Conservation (phyloP, 805 yeast genomes). For the Myxozyma neotropica region DNA sequence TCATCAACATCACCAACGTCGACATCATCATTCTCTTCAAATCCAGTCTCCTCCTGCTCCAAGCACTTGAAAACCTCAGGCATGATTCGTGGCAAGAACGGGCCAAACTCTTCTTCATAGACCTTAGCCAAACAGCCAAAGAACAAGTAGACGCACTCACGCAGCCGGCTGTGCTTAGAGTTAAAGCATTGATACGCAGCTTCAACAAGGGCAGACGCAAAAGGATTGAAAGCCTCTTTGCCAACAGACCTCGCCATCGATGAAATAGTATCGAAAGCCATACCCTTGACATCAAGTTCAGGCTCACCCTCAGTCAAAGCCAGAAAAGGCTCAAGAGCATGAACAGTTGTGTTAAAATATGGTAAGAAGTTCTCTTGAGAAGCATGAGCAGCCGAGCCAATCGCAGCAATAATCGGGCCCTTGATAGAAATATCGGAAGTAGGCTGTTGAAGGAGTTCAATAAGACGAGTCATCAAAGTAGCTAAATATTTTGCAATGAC, state of each 20-base stretch:
- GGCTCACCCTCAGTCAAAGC: slow-evolving; percentile 75
- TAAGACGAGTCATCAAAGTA: slow-evolving; percentile 85
- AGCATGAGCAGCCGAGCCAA: slow-evolving; percentile 96
- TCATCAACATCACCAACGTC: slow-evolving; percentile 48
- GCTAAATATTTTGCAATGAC: slow-evolving; percentile 80
- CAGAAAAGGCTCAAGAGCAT: slow-evolving; percentile 79
- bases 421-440: slow-evolving; percentile 50
- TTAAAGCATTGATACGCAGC: slow-evolving; percentile 80
- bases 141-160: slow-evolving; percentile 94
- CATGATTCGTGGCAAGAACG: slow-evolving; percentile 77
- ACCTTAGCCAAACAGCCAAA: slow-evolving; percentile 93
- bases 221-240: slow-evolving; percentile 79
- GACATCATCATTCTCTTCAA: slow-evolving; percentile 32
- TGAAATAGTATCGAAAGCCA: slow-evolving; percentile 89
- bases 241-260: slow-evolving; percentile 98
- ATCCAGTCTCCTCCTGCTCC: slow-evolving; percentile 75
- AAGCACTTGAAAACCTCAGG: slow-evolving; percentile 84
- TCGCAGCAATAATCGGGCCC: slow-evolving; percentile 83
- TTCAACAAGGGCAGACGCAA: slow-evolving; percentile 83
- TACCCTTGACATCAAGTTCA: slow-evolving; percentile 87
- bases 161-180: slow-evolving; percentile 77
- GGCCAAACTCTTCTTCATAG: slow-evolving; percentile 85
- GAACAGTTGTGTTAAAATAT: slow-evolving; percentile 78
- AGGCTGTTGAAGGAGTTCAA: slow-evolving; percentile 78
- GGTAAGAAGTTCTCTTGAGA: slow-evolving; percentile 87